Percentiles rank a stretch among this genome's conserved stretches.
Evolutionary conservation across 768 basidiomycete species (phyloP).

Genomic region (Boletus eberwhitei): DNA sequence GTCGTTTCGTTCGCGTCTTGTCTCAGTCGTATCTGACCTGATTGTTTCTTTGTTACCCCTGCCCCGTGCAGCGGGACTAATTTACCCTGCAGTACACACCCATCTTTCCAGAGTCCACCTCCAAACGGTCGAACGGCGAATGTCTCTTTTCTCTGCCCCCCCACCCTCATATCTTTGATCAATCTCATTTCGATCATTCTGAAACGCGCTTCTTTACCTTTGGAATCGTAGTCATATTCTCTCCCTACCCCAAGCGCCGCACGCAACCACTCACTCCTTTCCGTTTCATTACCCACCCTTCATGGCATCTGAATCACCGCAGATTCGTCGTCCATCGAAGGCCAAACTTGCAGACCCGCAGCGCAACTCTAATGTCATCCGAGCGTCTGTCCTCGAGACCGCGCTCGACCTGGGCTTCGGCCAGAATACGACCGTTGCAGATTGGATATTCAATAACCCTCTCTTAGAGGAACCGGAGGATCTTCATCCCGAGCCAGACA

Average conservation of each 20-base stretch:
- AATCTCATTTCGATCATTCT: slow-evolving; percentile 13
- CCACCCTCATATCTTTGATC: slow-evolving; percentile 8
- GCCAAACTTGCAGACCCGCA: slow-evolving; percentile 7
- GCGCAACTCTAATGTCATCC: slow-evolving; percentile 56
- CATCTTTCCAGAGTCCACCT: slow-evolving; percentile 2
- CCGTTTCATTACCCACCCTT: slow-evolving; percentile 4
- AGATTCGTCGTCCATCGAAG: slow-evolving; percentile 28
- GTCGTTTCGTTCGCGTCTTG: neutral
- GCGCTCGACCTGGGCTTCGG: slow-evolving; percentile 67
- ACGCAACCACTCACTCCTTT: slow-evolving; percentile 15
- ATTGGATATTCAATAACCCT: slow-evolving; percentile 71
- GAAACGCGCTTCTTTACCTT: slow-evolving; percentile 5
- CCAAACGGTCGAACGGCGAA: slow-evolving; percentile 18
- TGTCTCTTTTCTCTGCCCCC: slow-evolving; percentile 15
- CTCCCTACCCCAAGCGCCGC: neutral
- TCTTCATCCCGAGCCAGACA: slow-evolving; percentile 13
- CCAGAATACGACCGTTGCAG: slow-evolving; percentile 54
- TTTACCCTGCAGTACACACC: slow-evolving; percentile 10
- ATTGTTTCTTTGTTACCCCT: neutral
- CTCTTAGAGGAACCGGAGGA: slow-evolving; percentile 56
- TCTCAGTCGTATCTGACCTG: neutral
- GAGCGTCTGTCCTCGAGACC: slow-evolving; percentile 72
- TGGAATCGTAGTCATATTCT: neutral
- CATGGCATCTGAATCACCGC: slow-evolving; percentile 22
- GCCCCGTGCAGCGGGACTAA: slow-evolving; percentile 14